Base-by-base conservation (phyloP, 768 basidiomycete genomes). In the Piloderma croceum region DNA sequence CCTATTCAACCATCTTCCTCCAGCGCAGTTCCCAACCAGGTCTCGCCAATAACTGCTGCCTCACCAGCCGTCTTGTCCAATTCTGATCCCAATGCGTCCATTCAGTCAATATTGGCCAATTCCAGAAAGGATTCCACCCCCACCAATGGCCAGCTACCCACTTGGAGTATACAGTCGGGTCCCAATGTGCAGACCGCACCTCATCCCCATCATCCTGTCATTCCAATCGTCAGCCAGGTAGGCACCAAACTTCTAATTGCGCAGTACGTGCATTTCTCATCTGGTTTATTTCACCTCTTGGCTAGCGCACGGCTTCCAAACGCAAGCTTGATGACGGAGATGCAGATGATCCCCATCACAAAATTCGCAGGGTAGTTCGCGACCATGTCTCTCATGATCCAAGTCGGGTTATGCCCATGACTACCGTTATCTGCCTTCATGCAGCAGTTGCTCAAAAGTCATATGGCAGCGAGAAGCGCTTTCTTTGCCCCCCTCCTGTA, bases 371-470 rank as follows among this genome's bases (percentile, higher is more conserved):
- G 53, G 84, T 86, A 49, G 83, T 88, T 36, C 82, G 82, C 60
- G 83, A 88, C 61, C 85, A 87, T 58, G 76, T 87, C 48, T 77
- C 78, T 24, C 81, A 83, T 54, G 83, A 88, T 52, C 79, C 81
- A 7, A 59, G 76, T 36, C 82, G 81, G 47, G 77, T 83, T 50
- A 76, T 86, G 65, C 83, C 85, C 44, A 90, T 91, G 89, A 90
- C 89, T 25, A 90, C 88, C 27, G 86, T 91, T 23, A 78, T 90
- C 46, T 90, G 87, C 50, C 71, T 92, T 39, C 91, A 94, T 55
- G 90, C 91, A 19, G 89, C 88, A 23, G 90, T 92, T 37, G 92
- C 90, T 2, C 92, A 96, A 67, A 96, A 96, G 67, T 92, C 90
- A 9, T 96, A 96, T 58, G 90, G 90, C 38, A 90, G 84, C 60